These are phyloP conservation scores for Eucalyptus fibrosa DNA, from an alignment of 345 rosid genomes.

Conservation along the genomic window DNA sequence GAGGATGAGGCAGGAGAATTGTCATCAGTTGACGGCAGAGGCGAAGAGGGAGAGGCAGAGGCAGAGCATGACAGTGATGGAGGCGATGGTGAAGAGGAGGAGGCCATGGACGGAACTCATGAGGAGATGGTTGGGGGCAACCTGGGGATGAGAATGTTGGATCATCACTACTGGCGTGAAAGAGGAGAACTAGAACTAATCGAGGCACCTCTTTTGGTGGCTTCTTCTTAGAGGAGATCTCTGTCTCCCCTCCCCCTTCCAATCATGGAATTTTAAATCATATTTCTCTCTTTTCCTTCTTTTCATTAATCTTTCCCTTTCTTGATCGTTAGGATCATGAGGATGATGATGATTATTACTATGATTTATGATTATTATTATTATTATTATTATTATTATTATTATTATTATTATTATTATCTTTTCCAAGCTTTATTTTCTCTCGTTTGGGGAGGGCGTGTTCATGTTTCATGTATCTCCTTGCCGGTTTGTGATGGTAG, in stretches of 20 bases:
- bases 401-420: background rate
- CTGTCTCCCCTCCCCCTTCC: background rate
- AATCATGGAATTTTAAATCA: background rate
- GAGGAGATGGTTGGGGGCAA: background rate
- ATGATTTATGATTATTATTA: no score
- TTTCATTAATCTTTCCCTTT: background rate
- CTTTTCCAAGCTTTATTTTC: background rate
- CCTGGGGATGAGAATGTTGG: background rate
- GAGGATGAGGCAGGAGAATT: background rate
- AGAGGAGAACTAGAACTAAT: no score
- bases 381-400: background rate
- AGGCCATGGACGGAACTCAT: background rate
- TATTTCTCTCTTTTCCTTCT: background rate
- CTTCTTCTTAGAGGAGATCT: slow-evolving; percentile 25
- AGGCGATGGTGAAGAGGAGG: background rate
- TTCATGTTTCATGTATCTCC: background rate
- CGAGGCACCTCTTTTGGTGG: slow-evolving; percentile 22
- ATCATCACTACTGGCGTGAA: background rate
- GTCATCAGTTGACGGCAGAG: background rate
- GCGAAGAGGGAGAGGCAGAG: background rate
- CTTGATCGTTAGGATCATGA: background rate
- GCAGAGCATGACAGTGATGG: background rate
- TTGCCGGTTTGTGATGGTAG: background rate
- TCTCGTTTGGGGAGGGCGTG: background rate
- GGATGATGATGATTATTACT: no score